Evolutionary conservation across 2,329 filamentous ascomycete genomes (phyloP), one percentile per base, ranked within the genome.

Genomic region (Aureobasidium sp.): DNA sequence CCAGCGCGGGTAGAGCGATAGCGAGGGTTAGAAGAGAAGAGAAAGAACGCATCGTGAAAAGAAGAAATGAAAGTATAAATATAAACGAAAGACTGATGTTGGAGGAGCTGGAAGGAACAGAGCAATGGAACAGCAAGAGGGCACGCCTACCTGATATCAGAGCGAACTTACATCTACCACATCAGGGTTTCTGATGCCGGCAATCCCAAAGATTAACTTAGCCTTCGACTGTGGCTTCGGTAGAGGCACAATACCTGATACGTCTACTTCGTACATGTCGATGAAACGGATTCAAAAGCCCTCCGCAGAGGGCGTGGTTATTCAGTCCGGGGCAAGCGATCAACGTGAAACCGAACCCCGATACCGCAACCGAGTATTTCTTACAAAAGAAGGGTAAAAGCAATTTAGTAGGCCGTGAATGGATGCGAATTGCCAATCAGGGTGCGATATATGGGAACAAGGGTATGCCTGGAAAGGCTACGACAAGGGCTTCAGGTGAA

Each of bases 1-100:
- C 70, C 72, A 71, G 73, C 68, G 73, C 70, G 67, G 70, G 66
- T 18, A 74, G 66, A 27, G 72, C 64, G 27, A 69, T 56, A 10
- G 75, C 66, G 16, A 69, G 64, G 11, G 72, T 64, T 20, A 72
- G 31, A 33, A 72, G 25, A 43, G 68, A 56, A 23, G 60, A 67
- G 31, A 64, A 64, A 10, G 40, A 54, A 55, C 31, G 23, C 60
- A 64, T 64, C 31, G n/a, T n/a, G 7, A 20, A 4, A 43, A 53
- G 7, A 43, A 15, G n/a, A n/a, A 53, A 40, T 8, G 31, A 55
- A 20, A 55, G n/a, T 23, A 40, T 5, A 20, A 36, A 36, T 29
- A 11, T 45, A 10, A 61, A 61, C 16, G 56, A 60, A 33, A 27
- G 58, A 61, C 56, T n/a, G n/a, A n/a, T n/a, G n/a, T n/a, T n/a